Base-by-base conservation (phyloP, 2,329 filamentous ascomycete species). In the Pseudopyricularia javanii region DNA sequence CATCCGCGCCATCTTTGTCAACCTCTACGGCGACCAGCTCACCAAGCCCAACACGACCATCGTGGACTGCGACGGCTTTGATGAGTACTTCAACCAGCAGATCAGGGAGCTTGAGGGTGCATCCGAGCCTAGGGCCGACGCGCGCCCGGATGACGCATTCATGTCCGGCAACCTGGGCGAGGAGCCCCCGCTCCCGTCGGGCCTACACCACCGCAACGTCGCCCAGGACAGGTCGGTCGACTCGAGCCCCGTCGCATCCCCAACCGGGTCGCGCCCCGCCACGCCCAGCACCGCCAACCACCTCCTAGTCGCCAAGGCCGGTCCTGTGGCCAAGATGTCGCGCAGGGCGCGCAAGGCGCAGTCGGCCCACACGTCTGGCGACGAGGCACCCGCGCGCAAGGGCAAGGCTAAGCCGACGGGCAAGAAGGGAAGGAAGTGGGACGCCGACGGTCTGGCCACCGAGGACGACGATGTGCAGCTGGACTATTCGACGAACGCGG, bases 1-100 rank as follows among this genome's bases (percentile, higher is more conserved):
- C 63, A 89, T 97, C 62, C 88, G 85, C 66, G 90, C 87, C 9
- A 83, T 98, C 33, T 98, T 97, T 64, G 78, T 93, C 59, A 87
- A 90, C 58, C 77, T 96, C 28, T 98, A 97, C 66, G 87, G 84
- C 59, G 85, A 93, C 54, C 86, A 95, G 67, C 73, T 98, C 53
- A 90, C 83, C 66, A 87, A 87, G 60, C 80, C 86, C 26, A 80
- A 91, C 64, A 87, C 83, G 11, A 89, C 86, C 52, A 75, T 87
- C 22, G 76, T 93, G 54, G 81, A 91, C 64, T 95, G 90, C 70
- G 66, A 74, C 51, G 78, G 80, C 50, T 98, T 98, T 64, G 89
- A 94, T 64, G 78, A 85, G 60, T 97, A 96, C 68, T 98, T 97
- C 66, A 88, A 97, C 65, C 87, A 95, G 63, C 90, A 97, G 69